Evolutionary conservation across 495 filamentous ascomycete genomes (phyloP).

Genomic region (Bombardia bombarda): DNA sequence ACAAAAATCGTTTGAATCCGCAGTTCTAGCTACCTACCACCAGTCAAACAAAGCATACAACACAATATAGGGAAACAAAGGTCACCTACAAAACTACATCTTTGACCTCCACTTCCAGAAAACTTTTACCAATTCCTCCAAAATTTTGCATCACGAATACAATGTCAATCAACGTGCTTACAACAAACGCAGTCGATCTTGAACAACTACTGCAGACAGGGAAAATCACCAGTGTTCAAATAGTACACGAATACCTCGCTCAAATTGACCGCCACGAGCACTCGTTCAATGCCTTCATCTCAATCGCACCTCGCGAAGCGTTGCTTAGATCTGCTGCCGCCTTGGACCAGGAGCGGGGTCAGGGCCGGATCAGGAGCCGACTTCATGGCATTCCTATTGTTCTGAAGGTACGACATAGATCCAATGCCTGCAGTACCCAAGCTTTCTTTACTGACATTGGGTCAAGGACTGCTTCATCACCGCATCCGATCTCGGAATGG

Average conservation of each 20-base stretch:
- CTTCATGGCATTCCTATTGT: slow-evolving; percentile 39
- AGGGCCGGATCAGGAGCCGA: slow-evolving; percentile 45
- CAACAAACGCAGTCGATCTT: slow-evolving; percentile 29
- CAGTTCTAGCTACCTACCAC: too few species aligned
- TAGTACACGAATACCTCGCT: slow-evolving; percentile 37
- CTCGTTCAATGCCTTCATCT: slow-evolving; percentile 42
- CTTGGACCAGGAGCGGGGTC: slow-evolving; percentile 49
- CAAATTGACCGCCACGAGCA: slow-evolving; percentile 43
- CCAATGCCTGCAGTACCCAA: too few species aligned
- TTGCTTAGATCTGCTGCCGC: slow-evolving; percentile 29
- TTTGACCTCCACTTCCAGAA: too few species aligned
- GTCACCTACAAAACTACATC: too few species aligned
- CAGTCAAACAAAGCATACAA: too few species aligned
- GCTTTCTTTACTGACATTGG: too few species aligned
- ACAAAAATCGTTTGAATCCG: too few species aligned
- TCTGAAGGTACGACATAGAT: slow-evolving; percentile 8
- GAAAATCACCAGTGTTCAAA: slow-evolving; percentile 31
- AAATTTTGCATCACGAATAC: too few species aligned
- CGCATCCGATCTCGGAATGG: slow-evolving; percentile 28
- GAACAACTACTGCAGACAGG: slow-evolving; percentile 23
- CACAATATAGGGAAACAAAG: too few species aligned
- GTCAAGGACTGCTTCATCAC: slow-evolving; percentile 35
- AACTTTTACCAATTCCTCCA: too few species aligned
- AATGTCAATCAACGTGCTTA: too few species aligned
- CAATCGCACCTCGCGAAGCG: slow-evolving; percentile 48